Conservation (phyloP, 1,284 basidiomycete genomes). For the Microbotryomycetes sp. region DNA sequence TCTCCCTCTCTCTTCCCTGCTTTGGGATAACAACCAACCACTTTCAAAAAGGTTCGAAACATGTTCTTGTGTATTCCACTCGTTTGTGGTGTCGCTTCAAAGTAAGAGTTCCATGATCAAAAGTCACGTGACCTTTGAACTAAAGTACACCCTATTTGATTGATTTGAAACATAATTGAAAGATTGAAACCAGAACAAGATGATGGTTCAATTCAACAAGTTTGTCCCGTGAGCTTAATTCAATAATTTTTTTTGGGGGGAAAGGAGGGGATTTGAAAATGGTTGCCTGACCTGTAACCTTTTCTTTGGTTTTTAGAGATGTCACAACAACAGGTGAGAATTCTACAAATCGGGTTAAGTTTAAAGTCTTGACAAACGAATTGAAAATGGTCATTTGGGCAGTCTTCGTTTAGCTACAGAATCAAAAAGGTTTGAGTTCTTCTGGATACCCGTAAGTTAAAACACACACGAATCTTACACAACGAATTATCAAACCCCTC, state of each 20-base stretch:
- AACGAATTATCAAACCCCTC: too few relatives aligned
- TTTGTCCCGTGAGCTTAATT: not conserved
- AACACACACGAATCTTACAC: not conserved
- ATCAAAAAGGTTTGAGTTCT: not conserved
- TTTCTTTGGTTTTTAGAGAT: not conserved
- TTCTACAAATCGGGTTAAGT: not conserved
- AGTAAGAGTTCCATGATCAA: too few relatives aligned
- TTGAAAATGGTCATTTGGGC: too few relatives aligned
- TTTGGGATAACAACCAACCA: not conserved
- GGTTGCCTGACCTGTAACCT: too few relatives aligned
- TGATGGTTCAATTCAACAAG: not conserved
- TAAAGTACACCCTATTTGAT: not conserved
- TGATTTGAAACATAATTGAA: not conserved
- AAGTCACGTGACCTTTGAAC: too few relatives aligned
- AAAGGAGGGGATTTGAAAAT: not conserved
- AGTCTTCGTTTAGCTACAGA: not conserved
- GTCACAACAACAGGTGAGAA: not conserved
- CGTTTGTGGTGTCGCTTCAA: constrained; percentile 7
- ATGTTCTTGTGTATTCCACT: constrained; percentile 21
- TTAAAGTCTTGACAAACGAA: too few relatives aligned
- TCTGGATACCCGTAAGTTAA: not conserved
- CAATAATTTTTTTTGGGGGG: too few relatives aligned
- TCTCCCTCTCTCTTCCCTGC: not conserved
- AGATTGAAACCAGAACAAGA: not conserved
- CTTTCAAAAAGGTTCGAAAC: too few relatives aligned